Base-by-base conservation (phyloP, 495 filamentous ascomycete species). In the Tuber umbilicatum region DNA sequence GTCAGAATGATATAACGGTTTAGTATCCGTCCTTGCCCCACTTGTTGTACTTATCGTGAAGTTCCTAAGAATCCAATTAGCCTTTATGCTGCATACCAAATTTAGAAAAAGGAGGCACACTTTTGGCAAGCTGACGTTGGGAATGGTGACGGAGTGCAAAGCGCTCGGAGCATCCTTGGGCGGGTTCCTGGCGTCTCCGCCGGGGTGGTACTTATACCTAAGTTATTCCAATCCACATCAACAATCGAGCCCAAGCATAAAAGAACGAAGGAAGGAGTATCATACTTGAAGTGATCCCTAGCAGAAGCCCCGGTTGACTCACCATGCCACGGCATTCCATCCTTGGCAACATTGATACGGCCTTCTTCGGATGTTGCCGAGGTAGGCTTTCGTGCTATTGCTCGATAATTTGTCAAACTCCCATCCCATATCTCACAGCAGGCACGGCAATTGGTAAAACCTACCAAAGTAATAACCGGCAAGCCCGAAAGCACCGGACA, bases 41-140 rank as follows among this genome's bases (percentile, higher is more conserved):
- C 89, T 99, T 99, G 89, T 99, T 99, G 88, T 89, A 98, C 84
- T 90, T 90, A 79, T 98, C 95, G 85, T 99, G 95, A 73, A 96
- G 88, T 70, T 89, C 86, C 95, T 97, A 77, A 27, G 73, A 67
- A 76, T n/a, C 67, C 68, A 68, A 72, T 83, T 71, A 84, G 80
- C 80, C 69, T 68, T 70, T 31, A 69, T 78, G 37, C 73, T 45
- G 14, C 35, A 43, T 19, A 72, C 64, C 17, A n/a, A 31, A 35
- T 21, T 37, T 60, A 73, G 38, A n/a, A 23, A 67, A 45, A 55
- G 27, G 64, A 67, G 60, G 69, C 83, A 80, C 89, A 96, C 93
- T 91, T 91, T 96, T 79, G 96, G 94, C 72, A 98, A 85, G 82
- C 90, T 94, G 80, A 98, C 93, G 81, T 96, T 90, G 77, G 95